Base-by-base conservation (phyloP, 2,329 filamentous ascomycete species). In the Domatiomyces catenatus region DNA sequence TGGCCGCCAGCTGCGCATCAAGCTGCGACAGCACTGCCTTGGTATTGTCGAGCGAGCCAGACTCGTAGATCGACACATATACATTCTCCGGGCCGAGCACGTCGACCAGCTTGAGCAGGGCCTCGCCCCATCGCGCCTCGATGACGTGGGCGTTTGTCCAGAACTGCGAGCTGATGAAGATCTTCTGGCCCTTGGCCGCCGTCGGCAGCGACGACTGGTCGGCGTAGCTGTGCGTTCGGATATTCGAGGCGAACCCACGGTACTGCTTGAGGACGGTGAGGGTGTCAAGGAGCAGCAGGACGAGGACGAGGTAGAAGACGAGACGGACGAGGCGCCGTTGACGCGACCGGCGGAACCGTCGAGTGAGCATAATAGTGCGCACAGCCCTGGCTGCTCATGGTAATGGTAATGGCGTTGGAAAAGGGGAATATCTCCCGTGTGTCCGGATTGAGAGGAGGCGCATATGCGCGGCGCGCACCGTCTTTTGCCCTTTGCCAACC, bases 141-240 rank as follows among this genome's bases (percentile, higher is more conserved):
- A 86, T 69, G 20, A 84, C 68, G 1, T 63, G 61, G 52, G 75
- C 82, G 55, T 77, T 77, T 59, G 83, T 85, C 73, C 80, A 84
- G 60, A 84, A 80, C 61, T 82, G 77, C 54, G 76, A 77, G 3
- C 80, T 77, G 53, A 87, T 83, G 66, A 79, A 86, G 54, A 86
- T 74, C 48, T 59, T 60, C 48, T 59, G 55, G 48, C 57, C 51
- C 48, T 52, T 49, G 44, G 52, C 44, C 2, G 56, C 54, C 12
- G 51, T 52, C 3, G 58, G 59, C 12, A 56, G 53, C 18, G 55
- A 42, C 20, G 57, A 44, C 6, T 52, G 20, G 19, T 58, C 52
- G 22, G 50, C 50, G 32, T 57, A 55, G 7, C 54, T 57, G 32
- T 57, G 54, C 8, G 50, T 45, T 6, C 50, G 19, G 10, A 59